Evolutionary conservation across 148 eudicot species (phyloP).

Genomic region (Pouteria glomerata): DNA sequence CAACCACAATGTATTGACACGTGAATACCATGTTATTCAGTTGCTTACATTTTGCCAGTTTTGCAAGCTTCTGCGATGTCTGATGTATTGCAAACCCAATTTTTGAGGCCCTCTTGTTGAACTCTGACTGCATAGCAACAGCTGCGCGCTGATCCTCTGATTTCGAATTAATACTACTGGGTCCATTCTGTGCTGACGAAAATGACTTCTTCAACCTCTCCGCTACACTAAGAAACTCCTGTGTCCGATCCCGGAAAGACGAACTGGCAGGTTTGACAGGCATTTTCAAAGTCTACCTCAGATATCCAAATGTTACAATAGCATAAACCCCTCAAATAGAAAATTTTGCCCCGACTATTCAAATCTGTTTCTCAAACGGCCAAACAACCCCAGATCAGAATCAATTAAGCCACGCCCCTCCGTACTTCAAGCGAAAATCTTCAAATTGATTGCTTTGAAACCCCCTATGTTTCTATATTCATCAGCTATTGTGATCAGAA

Average conservation of each 20-base stretch:
- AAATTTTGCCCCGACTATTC: neutral
- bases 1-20: too few species aligned
- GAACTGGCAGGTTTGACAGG: slow-evolving; percentile 46
- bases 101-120: slow-evolving; percentile 62
- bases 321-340: neutral
- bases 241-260: slow-evolving; percentile 62
- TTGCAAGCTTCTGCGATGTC: slow-evolving; percentile 73
- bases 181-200: slow-evolving; percentile 25
- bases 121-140: slow-evolving; percentile 55
- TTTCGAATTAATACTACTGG: slow-evolving; percentile 29
- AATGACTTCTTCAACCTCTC: slow-evolving; percentile 47
- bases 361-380: neutral
- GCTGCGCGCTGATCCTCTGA: slow-evolving; percentile 40
- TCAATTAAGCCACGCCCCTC: neutral
- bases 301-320: neutral
- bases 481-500: too few species aligned
- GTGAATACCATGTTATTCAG: neutral
- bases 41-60: slow-evolving; percentile 68
- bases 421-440: neutral
- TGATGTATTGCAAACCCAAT: slow-evolving; percentile 76
- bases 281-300: slow-evolving; percentile 6
- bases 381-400: neutral
- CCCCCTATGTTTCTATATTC: too few species aligned
- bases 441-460: neutral
- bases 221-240: slow-evolving; percentile 51